A percentile compares a stretch with the other conserved stretches of the same genome.
These are phyloP conservation scores for Cyclocybe cylindracea DNA, from an alignment of 768 basidiomycete genomes.

Conservation along the genomic window DNA sequence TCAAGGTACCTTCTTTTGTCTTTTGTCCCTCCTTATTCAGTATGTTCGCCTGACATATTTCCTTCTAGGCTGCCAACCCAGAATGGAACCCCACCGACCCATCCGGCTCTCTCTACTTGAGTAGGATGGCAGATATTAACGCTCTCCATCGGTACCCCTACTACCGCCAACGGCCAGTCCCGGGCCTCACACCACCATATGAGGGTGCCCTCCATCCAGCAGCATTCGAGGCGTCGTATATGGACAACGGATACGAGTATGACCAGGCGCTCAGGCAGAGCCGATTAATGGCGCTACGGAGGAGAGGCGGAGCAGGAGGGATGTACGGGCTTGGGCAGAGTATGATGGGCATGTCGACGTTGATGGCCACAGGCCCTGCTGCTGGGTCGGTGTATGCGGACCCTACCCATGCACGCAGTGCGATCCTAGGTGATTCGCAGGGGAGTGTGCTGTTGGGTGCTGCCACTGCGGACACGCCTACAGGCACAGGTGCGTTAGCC, in stretches of 20 bases:
- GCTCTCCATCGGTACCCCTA: slow-evolving; percentile 44
- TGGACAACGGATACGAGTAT: slow-evolving; percentile 69
- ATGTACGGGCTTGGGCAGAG: slow-evolving; percentile 38
- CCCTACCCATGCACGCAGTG: slow-evolving; percentile 63
- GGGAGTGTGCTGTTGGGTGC: slow-evolving; percentile 23
- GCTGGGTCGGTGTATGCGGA: slow-evolving; percentile 51
- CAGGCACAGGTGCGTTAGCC: neutral
- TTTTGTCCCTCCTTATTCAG: neutral
- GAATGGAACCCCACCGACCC: slow-evolving; percentile 95
- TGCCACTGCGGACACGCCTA: neutral
- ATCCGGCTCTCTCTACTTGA: slow-evolving; percentile 87
- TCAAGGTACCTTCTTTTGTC: slow-evolving; percentile 56
- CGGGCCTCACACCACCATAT: no score
- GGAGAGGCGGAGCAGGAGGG: slow-evolving; percentile 37
- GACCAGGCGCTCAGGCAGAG: slow-evolving; percentile 76
- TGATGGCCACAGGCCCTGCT: slow-evolving; percentile 33
- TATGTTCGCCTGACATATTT: neutral
- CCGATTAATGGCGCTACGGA: slow-evolving; percentile 47
- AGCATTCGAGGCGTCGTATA: slow-evolving; percentile 26
- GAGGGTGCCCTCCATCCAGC: slow-evolving; percentile 33
- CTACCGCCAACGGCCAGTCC: slow-evolving; percentile 29
- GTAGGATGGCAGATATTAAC: slow-evolving; percentile 73
- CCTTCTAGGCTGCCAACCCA: slow-evolving; percentile 78
- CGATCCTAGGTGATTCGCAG: slow-evolving; percentile 75
- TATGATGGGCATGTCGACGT: slow-evolving; percentile 48